These are phyloP conservation scores for Trypanosoma theileri DNA, from an alignment of 208 protist species.

Conservation along the genomic window DNA sequence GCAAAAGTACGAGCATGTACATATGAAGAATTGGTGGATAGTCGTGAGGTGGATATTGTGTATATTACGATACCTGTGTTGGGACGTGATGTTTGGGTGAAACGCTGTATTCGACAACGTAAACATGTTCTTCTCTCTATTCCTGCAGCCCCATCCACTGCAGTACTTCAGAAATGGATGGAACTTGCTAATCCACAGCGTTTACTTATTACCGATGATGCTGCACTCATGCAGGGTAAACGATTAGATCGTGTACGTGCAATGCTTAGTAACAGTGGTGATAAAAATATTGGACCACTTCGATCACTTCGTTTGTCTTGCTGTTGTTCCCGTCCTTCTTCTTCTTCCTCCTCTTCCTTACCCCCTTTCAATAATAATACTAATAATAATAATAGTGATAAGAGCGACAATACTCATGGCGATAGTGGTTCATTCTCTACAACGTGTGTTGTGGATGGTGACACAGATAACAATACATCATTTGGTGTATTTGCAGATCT, in stretches of 20 bases:
- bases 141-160: constrained; percentile 3
- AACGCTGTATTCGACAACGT: constrained; percentile 3
- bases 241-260: background rate
- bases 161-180: constrained; percentile 11
- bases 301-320: constrained; percentile 3
- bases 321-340: background rate
- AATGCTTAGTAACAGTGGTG: background rate
- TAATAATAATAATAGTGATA: too few relatives aligned
- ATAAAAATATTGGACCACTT: background rate
- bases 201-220: constrained; percentile 10
- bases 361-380: too few relatives aligned
- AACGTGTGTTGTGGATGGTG: background rate
- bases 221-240: constrained; percentile 3
- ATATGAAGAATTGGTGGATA: constrained; percentile 5
- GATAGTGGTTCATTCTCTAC: background rate
- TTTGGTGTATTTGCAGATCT: constrained; percentile 37
- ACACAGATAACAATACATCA: background rate
- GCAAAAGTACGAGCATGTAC: constrained; percentile 5
- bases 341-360: background rate
- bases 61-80: constrained; percentile 11
- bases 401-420: too few relatives aligned
- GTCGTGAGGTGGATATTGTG: constrained; percentile 20
- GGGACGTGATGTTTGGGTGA: constrained; percentile 14
- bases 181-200: background rate
- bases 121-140: constrained; percentile 16